Evolutionary conservation across 495 filamentous ascomycete species (phyloP), one percentile per base, ranked within the genome.

Genomic region (Xylaria flabelliformis): DNA sequence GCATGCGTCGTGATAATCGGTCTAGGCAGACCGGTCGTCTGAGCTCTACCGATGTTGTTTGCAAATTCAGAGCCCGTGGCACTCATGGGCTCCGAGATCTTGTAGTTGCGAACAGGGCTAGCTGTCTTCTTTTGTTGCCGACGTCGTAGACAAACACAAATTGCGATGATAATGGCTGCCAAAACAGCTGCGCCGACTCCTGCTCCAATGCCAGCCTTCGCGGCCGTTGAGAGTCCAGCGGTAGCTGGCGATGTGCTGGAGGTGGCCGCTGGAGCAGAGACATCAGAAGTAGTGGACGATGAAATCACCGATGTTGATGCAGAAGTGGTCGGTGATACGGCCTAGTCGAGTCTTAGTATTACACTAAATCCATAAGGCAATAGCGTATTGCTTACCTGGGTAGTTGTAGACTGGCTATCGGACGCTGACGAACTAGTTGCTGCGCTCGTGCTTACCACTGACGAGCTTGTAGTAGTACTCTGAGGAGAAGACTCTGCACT

Each of bases 11-110:
- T 72, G 0, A 73, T 53, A 50, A 79, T 77, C 1, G 64, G 65
- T 39, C 67, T 76, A 12, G 76, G 72, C 21, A 78, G 13, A 44
- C 24, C 44, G 19, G 64, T 41, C 2, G 64, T 41, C 2, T 79
- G 71, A 17, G 72, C 55, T 53, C 70, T 70, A 51, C 63, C 41
- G 10, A 67, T 69, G 62, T 77, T 75, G 50, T 76, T 71, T n/a
- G 77, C 80, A 29, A 80, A 83, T 21, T 75, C 71, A 10, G 79
- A 76, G n/a, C 81, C 80, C 4, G 76, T 75, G 21, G 75, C 78
- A 2, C 80, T 76, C 74, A 85, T 77, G 26, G 85, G 83, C 10
- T 82, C 74, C 36, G 84, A 84, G 66, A 87, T 85, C 59, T 86
- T 74, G 74, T 81, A 72, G 0, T 71, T 65, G 36, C 59, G 64